Evolutionary conservation across 2,329 filamentous ascomycete genomes (phyloP).

Genomic region (Paecilomyces sp.): DNA sequence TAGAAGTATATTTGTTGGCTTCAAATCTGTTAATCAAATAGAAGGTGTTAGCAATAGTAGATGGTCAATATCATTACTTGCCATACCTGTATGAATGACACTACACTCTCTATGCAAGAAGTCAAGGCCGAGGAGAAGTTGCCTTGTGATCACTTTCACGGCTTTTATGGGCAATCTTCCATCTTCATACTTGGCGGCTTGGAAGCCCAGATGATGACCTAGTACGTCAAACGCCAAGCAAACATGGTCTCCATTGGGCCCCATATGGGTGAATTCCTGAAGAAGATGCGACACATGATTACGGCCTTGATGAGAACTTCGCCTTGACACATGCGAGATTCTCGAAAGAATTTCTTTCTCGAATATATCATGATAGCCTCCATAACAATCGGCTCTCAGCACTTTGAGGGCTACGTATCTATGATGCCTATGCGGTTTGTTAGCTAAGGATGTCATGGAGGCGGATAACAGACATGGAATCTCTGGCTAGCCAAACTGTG

Average conservation of each 20-base stretch:
- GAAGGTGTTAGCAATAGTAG: slow-evolving; percentile 1
- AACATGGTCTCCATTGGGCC: slow-evolving; percentile 20
- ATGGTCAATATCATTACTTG: not conserved
- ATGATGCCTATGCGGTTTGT: slow-evolving; percentile 8
- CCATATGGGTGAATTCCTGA: slow-evolving; percentile 17
- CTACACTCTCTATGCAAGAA: slow-evolving; percentile 14
- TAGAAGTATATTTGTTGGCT: slow-evolving; percentile 18
- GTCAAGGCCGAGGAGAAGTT: slow-evolving; percentile 19
- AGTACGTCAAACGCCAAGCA: slow-evolving; percentile 20
- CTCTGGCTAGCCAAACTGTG: slow-evolving; percentile 71
- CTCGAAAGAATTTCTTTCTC: slow-evolving; percentile 15
- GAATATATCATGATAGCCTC: slow-evolving; percentile 14
- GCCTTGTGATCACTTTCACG: slow-evolving; percentile 13
- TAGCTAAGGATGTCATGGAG: slow-evolving; percentile 3
- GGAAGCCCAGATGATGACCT: slow-evolving; percentile 16
- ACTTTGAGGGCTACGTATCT: slow-evolving; percentile 17
- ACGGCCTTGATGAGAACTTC: slow-evolving; percentile 12
- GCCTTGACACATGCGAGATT: not conserved
- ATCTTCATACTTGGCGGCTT: slow-evolving; percentile 13
- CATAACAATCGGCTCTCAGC: slow-evolving; percentile 19
- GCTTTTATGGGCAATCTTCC: slow-evolving; percentile 13
- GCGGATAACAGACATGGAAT: slow-evolving; percentile 50
- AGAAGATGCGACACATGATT: slow-evolving; percentile 12
- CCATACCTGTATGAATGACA: slow-evolving; percentile 19
- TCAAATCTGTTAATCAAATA: slow-evolving; percentile 11